Evolutionary conservation across 1,284 basidiomycete species (phyloP), one percentile per base, ranked within the genome.

Genomic region (Papiliotrema laurentii): DNA sequence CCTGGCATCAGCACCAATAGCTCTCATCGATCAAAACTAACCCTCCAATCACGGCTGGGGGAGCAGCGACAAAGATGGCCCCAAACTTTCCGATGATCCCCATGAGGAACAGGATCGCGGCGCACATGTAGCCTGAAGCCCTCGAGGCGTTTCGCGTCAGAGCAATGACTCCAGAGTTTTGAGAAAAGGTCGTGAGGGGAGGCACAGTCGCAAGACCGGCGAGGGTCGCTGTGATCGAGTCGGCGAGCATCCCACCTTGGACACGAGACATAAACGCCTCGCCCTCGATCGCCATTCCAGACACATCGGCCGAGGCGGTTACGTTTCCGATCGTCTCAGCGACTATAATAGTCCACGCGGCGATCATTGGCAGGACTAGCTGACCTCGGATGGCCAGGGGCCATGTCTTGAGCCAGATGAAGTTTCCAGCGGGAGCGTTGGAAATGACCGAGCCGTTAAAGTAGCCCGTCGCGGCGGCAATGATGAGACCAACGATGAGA

Each of bases 111-210:
- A 66, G 47, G 54, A 66, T 47, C 43, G 49, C 46, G 4, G 63
- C 63, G 28, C 63, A 66, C 55, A 60, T 59, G 56, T 64, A 66
- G 2, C 63, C 63, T 1, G 60, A 60, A 26, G 48, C 46, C 21
- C 55, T 51, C 18, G 60, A 62, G 18, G 63, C 63, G 52, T 64
- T 64, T 34, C 63, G 55, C 10, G 63, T 66, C n/a, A 66, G 48
- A 14, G 63, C 63, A 45, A 66, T 66, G 25, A 66, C 63, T 40
- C 58, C 63, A 9, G 61, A 53, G 57, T 66, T 66, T 38, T 66
- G 63, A 16, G 63, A 59, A 51, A 66, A 66, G 35, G 61, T 66
- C 14, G 63, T 64, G 24, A 66, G 55, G 13, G 63, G 61, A 2
- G 63, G 60, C 11, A 60, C 56, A n/a, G 63, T 66, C 7, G 55